Evolutionary conservation across 345 rosid genomes (phyloP), one percentile per base, ranked within the genome.

Genomic region (Capsella bursapastoris): DNA sequence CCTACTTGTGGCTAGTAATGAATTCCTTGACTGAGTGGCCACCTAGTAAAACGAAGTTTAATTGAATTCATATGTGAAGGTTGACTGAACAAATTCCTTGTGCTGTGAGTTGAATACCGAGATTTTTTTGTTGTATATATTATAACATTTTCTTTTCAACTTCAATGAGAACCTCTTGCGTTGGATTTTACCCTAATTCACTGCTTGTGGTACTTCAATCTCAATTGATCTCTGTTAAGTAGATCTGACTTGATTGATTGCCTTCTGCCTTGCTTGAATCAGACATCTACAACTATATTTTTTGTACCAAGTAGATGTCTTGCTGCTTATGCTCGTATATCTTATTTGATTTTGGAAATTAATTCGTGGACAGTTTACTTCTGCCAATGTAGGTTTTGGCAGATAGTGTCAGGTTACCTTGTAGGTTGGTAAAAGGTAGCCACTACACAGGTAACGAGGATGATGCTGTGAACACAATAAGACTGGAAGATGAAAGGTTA

Each of bases 401-500:
- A 68, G 99, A 92, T 82, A 82, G 75, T 81, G 81, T 88, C 48
- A 83, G 68, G 49, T 83, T 96, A 71, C 89, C 97, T 56, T 96
- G 99, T 85, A 86, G 97, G 79, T 84, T 96, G 85, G 96, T 96
- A 64, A 96, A 92, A 80, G 99, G 99, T 61, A 90, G 98, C 82
- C 96, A 90, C 81, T 96, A 92, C 87, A 96, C 99, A 59, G 99
- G 99, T 11, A 84, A 85, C 8, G 99, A 96, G 85, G 98, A 96
- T 74, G 99, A 90, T 86, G 99, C 96, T 66, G 92, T 96, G 72
- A 90, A 96, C 83, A 87, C 87, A 51, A 89, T 96, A 82, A 90
- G 90, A 83, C 80, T 88, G 71, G 93, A 85, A 49, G 88, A 92
- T 79, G 98, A 88, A 78, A 96, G 99, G 99, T 92, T 72, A 29